Percentiles rank a stretch among this genome's conserved stretches.
Conservation (phyloP, 345 rosid species). For the Gossypium herbaceum region DNA sequence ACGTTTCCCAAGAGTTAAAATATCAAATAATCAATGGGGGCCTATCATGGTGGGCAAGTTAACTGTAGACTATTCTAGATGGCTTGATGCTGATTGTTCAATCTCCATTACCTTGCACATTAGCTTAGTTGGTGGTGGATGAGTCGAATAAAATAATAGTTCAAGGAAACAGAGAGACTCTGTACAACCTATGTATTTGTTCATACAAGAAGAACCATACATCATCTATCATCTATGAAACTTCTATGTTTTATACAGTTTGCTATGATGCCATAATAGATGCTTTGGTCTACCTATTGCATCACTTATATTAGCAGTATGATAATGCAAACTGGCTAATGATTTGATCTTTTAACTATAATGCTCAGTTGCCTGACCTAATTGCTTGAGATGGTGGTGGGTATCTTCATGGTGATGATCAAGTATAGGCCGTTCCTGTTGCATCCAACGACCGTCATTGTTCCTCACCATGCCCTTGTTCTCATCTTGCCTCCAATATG, state of each 20-base stretch:
- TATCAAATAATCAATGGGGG: background rate
- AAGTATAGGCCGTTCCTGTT: conserved; percentile 60
- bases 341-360: background rate
- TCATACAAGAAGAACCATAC: background rate
- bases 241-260: background rate
- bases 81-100: background rate
- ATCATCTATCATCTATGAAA: background rate
- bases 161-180: background rate
- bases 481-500: conserved; percentile 72
- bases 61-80: background rate
- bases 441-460: conserved; percentile 75
- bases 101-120: background rate
- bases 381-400: conserved; percentile 41
- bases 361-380: conserved; percentile 29
- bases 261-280: background rate
- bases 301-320: background rate
- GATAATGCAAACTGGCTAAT: background rate
- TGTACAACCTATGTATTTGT: background rate
- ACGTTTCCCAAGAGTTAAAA: background rate
- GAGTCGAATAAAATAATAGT: background rate
- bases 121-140: background rate
- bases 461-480: conserved; percentile 76
- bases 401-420: conserved; percentile 50
- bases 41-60: background rate
- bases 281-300: background rate